Evolutionary conservation across 768 basidiomycete genomes (phyloP), one percentile per base, ranked within the genome.

Genomic region (Serendipita sp.): DNA sequence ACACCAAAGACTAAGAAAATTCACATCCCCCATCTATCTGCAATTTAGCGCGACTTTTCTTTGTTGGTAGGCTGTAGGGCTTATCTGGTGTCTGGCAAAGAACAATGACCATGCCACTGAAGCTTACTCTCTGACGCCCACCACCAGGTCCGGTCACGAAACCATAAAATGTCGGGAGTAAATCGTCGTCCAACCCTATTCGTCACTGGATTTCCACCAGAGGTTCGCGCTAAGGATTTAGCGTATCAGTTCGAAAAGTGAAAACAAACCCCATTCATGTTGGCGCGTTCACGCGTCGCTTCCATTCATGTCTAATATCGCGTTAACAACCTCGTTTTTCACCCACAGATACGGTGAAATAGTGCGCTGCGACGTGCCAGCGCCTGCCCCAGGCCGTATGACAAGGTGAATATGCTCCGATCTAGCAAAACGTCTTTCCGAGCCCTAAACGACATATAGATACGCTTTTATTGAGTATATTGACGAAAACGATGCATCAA

Each of bases 221-320:
- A 81, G n/a, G 90, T 88, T 2, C 82, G 88, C 24, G 90, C 90
- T 7, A 79, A 85, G 61, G 89, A 90, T 68, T 79, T 93, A 1
- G 90, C 90, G 1, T 88, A 75, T 68, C 89, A 91, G 72, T 92
- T 93, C 68, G 90, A 93, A 78, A 80, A 85, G 90, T 90, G 64
- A 50, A 76, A 72, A n/a, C n/a, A n/a, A 1, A 24, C 41, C 13
- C 42, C 4, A 22, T 26, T 63, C 61, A 17, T 28, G 28, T 38
- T 44, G 31, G 45, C 31, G 11, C 42, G 24, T 14, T 38, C 38
- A 38, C 38, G 38, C 38, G 38, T 14, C 58, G 26, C 50, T 30
- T 44, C 14, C 53, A 42, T 41, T 48, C 44, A 63, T 62, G 69
- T 67, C 24, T 4, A 41, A 60, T 41, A 20, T 43, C 41, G 20